Conservation (phyloP, 2,329 filamentous ascomycete species). For the Xylaria sp. region DNA sequence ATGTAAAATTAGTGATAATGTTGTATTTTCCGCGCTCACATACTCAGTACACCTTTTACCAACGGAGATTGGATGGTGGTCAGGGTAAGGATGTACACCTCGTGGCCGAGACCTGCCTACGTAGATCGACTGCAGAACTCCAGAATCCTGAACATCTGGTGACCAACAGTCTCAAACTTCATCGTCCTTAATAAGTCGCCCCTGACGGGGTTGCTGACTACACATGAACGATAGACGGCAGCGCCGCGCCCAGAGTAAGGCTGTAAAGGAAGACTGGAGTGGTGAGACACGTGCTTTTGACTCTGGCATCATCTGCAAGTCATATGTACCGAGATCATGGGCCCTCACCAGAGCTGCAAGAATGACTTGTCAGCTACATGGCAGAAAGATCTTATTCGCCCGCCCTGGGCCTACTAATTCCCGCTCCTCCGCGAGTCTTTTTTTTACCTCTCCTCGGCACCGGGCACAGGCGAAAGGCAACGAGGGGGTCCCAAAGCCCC, state of each 20-base stretch:
- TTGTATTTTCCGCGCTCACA: not conserved
- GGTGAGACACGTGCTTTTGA: conserved; percentile 13
- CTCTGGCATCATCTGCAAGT: conserved; percentile 21
- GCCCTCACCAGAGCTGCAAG: conserved; percentile 6
- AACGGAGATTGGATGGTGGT: conserved; percentile 4
- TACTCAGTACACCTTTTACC: not conserved
- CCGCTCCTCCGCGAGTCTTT: not conserved
- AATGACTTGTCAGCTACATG: conserved; percentile 13
- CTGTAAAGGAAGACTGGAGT: conserved; percentile 1
- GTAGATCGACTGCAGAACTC: not conserved
- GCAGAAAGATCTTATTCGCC: conserved; percentile 3
- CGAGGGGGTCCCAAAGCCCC: not conserved
- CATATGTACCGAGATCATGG: conserved; percentile 18
- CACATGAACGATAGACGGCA: conserved; percentile 1
- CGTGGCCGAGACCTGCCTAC: conserved; percentile 12
- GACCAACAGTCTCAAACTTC: conserved; percentile 1
- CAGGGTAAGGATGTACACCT: conserved; percentile 12
- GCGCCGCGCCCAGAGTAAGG: not conserved
- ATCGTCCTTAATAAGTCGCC: not conserved
- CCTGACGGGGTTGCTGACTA: conserved; percentile 17
- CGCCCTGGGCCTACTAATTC: not conserved
- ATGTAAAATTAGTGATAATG: not conserved
- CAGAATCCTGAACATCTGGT: not conserved
- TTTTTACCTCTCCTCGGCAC: not conserved
- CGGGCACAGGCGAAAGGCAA: not conserved